These are phyloP conservation scores for Chrysosporium keratinophilum DNA, from an alignment of 2,329 filamentous ascomycete species.

Conservation along the genomic window DNA sequence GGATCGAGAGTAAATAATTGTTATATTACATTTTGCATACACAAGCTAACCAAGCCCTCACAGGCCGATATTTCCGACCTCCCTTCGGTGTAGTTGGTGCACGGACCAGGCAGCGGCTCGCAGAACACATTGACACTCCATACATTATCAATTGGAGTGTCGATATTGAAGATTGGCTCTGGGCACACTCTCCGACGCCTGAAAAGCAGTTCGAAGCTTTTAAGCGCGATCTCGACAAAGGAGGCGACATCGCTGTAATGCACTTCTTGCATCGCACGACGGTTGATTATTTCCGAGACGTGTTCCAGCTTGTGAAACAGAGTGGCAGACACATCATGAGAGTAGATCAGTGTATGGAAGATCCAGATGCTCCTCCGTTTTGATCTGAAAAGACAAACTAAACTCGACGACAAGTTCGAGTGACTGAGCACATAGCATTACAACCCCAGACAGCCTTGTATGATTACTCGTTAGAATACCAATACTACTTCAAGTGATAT, in stretches of 20 bases:
- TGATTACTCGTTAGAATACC: too few species aligned
- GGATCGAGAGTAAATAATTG: slow-evolving; percentile 26
- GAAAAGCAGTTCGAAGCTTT: slow-evolving; percentile 59
- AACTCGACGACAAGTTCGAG: background rate
- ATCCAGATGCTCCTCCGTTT: slow-evolving; percentile 46
- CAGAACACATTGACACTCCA: slow-evolving; percentile 42
- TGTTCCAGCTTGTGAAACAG: slow-evolving; percentile 54
- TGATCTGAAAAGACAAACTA: background rate
- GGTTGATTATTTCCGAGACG: slow-evolving; percentile 52
- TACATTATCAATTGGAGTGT: slow-evolving; percentile 59
- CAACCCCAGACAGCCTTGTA: too few species aligned
- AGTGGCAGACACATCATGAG: slow-evolving; percentile 57
- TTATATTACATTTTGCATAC: background rate
- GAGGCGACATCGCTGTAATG: slow-evolving; percentile 57
- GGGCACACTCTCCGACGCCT: slow-evolving; percentile 51
- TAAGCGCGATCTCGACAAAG: slow-evolving; percentile 50
- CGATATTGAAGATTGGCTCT: slow-evolving; percentile 62
- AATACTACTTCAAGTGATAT: too few species aligned
- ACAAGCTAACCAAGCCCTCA: slow-evolving; percentile 16
- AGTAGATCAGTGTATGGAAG: slow-evolving; percentile 56
- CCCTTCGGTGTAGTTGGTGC: slow-evolving; percentile 60
- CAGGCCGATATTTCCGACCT: slow-evolving; percentile 54
- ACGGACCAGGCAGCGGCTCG: slow-evolving; percentile 53
- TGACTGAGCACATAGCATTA: too few species aligned
- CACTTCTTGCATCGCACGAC: slow-evolving; percentile 58